Evolutionary conservation across 176 grass and related monocot genomes (phyloP).

Genomic region (Carex scoparia): DNA sequence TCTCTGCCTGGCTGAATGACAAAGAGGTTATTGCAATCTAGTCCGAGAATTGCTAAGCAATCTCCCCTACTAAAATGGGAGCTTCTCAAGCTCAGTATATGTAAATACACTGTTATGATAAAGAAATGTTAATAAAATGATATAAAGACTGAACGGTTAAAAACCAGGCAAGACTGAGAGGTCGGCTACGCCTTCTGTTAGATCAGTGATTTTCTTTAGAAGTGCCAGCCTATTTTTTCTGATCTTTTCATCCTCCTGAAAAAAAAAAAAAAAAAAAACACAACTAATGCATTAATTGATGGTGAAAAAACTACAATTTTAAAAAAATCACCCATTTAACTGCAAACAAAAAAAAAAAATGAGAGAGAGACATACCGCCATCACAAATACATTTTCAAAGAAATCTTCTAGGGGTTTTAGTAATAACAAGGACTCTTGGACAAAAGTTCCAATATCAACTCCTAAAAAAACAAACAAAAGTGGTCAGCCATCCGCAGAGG

Average conservation of each 20-base stretch:
- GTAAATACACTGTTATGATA: not conserved
- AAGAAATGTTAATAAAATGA: not conserved
- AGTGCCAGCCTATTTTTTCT: conserved; percentile 77
- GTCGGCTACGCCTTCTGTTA: conserved; percentile 78
- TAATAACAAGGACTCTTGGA: conserved; percentile 52
- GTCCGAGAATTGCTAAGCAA: conserved; percentile 1
- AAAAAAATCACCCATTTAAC: not conserved
- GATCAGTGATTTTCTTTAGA: conserved; percentile 56
- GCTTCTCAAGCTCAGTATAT: conserved; percentile 1
- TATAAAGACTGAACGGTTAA: conserved; percentile 13
- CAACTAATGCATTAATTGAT: not conserved
- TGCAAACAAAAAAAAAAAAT: not conserved
- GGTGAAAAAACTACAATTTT: not conserved
- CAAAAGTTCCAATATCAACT: conserved; percentile 57
- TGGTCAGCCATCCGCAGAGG: not conserved
- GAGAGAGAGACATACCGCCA: conserved; percentile 54
- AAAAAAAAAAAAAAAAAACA: not conserved
- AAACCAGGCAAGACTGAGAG: conserved; percentile 90
- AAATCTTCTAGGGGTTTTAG: conserved; percentile 87
- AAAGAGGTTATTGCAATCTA: not conserved
- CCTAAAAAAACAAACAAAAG: conserved; percentile 34
- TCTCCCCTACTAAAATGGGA: not conserved
- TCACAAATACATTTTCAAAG: conserved; percentile 85
- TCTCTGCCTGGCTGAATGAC: not conserved
- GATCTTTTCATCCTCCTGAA: conserved; percentile 72